Conservation (phyloP, 1,284 basidiomycete genomes). For the Moesziomyces parantarcticus region DNA sequence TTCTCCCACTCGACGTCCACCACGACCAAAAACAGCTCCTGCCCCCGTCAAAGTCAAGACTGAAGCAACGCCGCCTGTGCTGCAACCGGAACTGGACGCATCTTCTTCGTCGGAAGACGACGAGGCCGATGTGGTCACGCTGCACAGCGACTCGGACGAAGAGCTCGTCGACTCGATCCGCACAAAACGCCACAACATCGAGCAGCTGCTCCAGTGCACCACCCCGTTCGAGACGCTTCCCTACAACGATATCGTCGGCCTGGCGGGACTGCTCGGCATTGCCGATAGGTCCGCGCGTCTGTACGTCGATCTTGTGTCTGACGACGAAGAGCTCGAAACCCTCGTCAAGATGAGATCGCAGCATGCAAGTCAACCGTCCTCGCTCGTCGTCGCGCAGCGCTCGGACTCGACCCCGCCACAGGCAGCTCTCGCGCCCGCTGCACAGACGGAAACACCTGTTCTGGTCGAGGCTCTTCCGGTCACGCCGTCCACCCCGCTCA, state of each 20-base stretch:
- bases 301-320: slow-evolving; percentile 40
- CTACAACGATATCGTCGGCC: slow-evolving; percentile 43
- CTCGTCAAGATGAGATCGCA: too few relatives aligned
- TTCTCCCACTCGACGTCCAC: not conserved
- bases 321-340: slow-evolving; percentile 18
- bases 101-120: slow-evolving; percentile 31
- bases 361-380: too few relatives aligned
- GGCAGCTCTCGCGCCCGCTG: too few relatives aligned
- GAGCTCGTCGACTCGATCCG: slow-evolving; percentile 32
- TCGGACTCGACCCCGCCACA: too few relatives aligned
- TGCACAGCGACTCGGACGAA: slow-evolving; percentile 42
- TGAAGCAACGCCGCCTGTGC: not conserved
- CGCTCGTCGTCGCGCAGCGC: too few relatives aligned
- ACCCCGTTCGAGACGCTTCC: slow-evolving; percentile 42
- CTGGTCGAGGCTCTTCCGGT: not conserved
- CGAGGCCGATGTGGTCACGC: slow-evolving; percentile 29
- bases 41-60: not conserved
- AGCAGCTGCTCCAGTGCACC: slow-evolving; percentile 34
- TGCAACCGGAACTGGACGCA: slow-evolving; percentile 2
- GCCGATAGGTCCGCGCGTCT: slow-evolving; percentile 21
- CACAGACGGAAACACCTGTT: not conserved
- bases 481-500: not conserved
- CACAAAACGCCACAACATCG: slow-evolving; percentile 39
- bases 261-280: slow-evolving; percentile 34
- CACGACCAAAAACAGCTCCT: not conserved